Evolutionary conservation across 1,284 basidiomycete species (phyloP).

Genomic region (Sporisorium exsertum): DNA sequence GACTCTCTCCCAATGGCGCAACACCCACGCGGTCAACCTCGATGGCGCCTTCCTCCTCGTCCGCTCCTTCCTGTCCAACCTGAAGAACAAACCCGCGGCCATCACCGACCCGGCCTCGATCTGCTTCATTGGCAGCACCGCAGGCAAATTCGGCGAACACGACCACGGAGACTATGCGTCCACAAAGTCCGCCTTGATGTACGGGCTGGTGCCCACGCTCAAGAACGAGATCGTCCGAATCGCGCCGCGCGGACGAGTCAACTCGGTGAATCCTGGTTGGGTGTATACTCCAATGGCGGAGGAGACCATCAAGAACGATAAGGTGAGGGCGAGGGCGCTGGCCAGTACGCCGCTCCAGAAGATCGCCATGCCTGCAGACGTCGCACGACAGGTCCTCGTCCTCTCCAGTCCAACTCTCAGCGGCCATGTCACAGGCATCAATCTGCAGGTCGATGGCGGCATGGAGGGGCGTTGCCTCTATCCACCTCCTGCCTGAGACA

Average conservation of each 20-base stretch:
- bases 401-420: slow-evolving; percentile 77
- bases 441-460: slow-evolving; percentile 79
- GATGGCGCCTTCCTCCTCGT: slow-evolving; percentile 77
- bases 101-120: slow-evolving; percentile 75
- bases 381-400: slow-evolving; percentile 77
- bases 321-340: slow-evolving; percentile 70
- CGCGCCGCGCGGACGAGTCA: slow-evolving; percentile 78
- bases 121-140: slow-evolving; percentile 78
- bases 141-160: slow-evolving; percentile 80
- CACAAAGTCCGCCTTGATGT: slow-evolving; percentile 76
- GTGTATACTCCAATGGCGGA: slow-evolving; percentile 76
- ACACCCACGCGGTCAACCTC: slow-evolving; percentile 76
- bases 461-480: slow-evolving; percentile 76
- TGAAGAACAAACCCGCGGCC: slow-evolving; percentile 71
- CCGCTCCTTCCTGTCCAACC: slow-evolving; percentile 74
- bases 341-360: slow-evolving; percentile 79
- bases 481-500: slow-evolving; percentile 26
- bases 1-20: slow-evolving; percentile 77
- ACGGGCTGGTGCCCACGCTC: slow-evolving; percentile 77
- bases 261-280: slow-evolving; percentile 80
- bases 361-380: slow-evolving; percentile 75
- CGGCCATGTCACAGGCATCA: slow-evolving; percentile 79
- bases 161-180: slow-evolving; percentile 67
- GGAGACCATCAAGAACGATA: slow-evolving; percentile 71
- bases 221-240: slow-evolving; percentile 85